Percentiles rank a stretch among this genome's conserved stretches.
phyloP scores from a whole-genome alignment of 164 flowering plant species.

The Umbilicus rupestris region DNA sequence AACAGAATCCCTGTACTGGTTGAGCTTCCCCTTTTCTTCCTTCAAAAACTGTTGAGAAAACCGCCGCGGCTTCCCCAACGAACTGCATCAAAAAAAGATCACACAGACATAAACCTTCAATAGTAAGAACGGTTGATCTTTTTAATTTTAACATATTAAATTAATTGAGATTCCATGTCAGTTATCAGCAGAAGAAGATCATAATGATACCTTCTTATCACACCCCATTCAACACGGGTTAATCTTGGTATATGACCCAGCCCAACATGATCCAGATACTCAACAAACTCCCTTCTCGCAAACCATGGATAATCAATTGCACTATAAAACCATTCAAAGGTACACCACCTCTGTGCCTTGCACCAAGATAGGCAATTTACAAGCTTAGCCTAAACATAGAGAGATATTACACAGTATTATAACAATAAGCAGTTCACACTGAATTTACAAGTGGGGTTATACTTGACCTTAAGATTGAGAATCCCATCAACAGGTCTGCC shows the following conservation, averaged over 20 bases:
- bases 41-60: slow-evolving; percentile 68
- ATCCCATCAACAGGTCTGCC: slow-evolving; percentile 20
- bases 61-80: slow-evolving; percentile 90
- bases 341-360: slow-evolving; percentile 67
- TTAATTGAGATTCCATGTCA: neutral
- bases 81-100: slow-evolving; percentile 40
- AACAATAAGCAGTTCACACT: slow-evolving; percentile 1
- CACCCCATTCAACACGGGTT: slow-evolving; percentile 96
- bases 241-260: slow-evolving; percentile 83
- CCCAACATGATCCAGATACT: slow-evolving; percentile 83
- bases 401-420: neutral
- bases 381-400: slow-evolving; percentile 44
- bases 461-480: slow-evolving; percentile 36
- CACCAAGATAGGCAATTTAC: slow-evolving; percentile 53
- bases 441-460: neutral
- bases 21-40: slow-evolving; percentile 83
- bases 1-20: slow-evolving; percentile 76
- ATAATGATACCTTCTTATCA: slow-evolving; percentile 69
- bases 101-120: neutral
- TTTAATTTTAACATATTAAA: neutral
- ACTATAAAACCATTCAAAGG: slow-evolving; percentile 92
- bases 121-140: neutral
- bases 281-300: slow-evolving; percentile 88
- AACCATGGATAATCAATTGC: slow-evolving; percentile 98
- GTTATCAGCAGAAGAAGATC: neutral